These are phyloP conservation scores for Borovskyia barvae DNA, from an alignment of 208 protist species.

Conservation along the genomic window DNA sequence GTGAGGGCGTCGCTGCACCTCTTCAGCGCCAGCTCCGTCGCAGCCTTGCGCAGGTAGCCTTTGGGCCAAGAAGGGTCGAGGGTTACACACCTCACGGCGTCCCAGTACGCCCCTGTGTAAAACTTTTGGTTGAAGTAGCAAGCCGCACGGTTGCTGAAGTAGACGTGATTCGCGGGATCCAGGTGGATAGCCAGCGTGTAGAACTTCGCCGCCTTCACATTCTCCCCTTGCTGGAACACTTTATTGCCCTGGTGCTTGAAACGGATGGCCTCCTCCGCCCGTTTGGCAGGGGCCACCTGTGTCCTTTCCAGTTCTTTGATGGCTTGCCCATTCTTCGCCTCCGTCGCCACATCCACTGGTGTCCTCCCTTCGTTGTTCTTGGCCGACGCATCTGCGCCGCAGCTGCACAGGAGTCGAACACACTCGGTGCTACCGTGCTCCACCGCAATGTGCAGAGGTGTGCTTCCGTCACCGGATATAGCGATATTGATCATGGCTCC, in stretches of 20 bases:
- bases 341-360: conserved; percentile 51
- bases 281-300: conserved; percentile 37
- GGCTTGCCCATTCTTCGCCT: conserved; percentile 31
- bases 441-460: conserved; percentile 84
- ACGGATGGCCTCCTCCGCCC: conserved; percentile 49
- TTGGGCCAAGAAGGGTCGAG: conserved; percentile 90
- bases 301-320: conserved; percentile 75
- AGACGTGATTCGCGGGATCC: conserved; percentile 83
- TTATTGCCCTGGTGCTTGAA: conserved; percentile 92
- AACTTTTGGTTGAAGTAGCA: conserved; percentile 88
- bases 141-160: conserved; percentile 92
- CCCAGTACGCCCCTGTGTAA: conserved; percentile 86
- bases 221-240: conserved; percentile 81
- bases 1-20: conserved; percentile 54
- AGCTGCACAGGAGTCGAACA: conserved; percentile 63
- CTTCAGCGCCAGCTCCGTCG: conserved; percentile 70
- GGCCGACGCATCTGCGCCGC: conserved; percentile 56
- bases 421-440: conserved; percentile 73
- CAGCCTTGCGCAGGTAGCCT: conserved; percentile 91
- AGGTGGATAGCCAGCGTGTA: conserved; percentile 92
- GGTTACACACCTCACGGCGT: conserved; percentile 80
- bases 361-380: conserved; percentile 69
- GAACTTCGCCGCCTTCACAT: conserved; percentile 90
- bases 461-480: conserved; percentile 68
- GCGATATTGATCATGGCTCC: conserved; percentile 57